phyloP scores from a whole-genome alignment of 106 monocot genomes.

The Dactylorhiza incarnata region DNA sequence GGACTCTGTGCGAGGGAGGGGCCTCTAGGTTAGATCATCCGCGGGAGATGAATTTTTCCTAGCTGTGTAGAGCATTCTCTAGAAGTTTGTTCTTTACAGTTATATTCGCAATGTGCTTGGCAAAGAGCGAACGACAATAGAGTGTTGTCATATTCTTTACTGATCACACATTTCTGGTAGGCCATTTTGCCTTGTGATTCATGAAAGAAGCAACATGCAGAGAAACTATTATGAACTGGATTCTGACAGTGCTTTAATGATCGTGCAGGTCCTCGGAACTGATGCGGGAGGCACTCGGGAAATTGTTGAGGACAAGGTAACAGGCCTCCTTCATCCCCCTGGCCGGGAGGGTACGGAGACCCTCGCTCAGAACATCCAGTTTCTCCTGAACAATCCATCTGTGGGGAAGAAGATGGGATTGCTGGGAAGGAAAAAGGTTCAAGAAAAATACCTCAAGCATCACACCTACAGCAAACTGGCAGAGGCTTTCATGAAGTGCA shows the following conservation, averaged over 20 bases:
- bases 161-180: too few species aligned
- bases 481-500: constrained; percentile 52
- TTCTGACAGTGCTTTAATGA: background rate
- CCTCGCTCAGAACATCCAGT: constrained; percentile 18
- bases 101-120: too few species aligned
- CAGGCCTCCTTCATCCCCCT: constrained; percentile 3
- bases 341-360: background rate
- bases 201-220: too few species aligned
- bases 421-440: constrained; percentile 53
- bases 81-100: too few species aligned
- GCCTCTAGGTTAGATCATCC: too few species aligned
- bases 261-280: constrained; percentile 74
- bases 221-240: too few species aligned
- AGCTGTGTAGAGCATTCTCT: too few species aligned
- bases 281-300: constrained; percentile 32
- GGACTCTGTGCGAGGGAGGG: too few species aligned
- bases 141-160: too few species aligned
- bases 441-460: constrained; percentile 62
- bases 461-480: constrained; percentile 62
- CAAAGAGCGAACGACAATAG: too few species aligned
- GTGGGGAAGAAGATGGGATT: constrained; percentile 25
- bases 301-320: constrained; percentile 5
- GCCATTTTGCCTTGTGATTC: too few species aligned
- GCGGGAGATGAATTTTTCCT: too few species aligned
- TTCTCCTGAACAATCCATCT: background rate